These are phyloP conservation scores for Xylaria grammica DNA, from an alignment of 495 filamentous ascomycete species.

Conservation along the genomic window DNA sequence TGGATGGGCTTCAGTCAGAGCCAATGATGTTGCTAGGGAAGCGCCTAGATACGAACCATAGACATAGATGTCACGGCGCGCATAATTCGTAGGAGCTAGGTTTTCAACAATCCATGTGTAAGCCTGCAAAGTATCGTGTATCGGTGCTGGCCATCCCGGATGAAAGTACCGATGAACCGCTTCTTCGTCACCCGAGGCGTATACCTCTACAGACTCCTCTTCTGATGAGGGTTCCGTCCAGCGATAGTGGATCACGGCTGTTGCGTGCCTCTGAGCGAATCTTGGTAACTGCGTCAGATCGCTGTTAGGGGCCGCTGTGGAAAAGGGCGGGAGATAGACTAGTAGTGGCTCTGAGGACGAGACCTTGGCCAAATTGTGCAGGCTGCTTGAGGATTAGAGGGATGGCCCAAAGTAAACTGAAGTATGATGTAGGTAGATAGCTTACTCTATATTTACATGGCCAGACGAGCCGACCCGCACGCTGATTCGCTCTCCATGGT, in stretches of 20 bases:
- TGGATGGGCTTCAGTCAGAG: constrained; percentile 52
- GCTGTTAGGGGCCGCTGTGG: constrained; percentile 22
- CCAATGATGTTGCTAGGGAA: constrained; percentile 51
- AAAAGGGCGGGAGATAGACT: constrained; percentile 45
- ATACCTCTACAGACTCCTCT: background rate
- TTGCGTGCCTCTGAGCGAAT: constrained; percentile 39
- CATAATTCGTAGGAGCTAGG: constrained; percentile 30
- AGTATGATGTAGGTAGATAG: background rate
- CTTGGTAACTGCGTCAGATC: constrained; percentile 32
- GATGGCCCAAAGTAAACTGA: background rate
- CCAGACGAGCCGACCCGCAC: constrained; percentile 36
- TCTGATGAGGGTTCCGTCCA: constrained; percentile 31
- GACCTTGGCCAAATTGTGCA: constrained; percentile 40
- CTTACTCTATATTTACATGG: constrained; percentile 35
- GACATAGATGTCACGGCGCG: constrained; percentile 48
- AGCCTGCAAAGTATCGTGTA: constrained; percentile 54
- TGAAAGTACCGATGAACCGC: constrained; percentile 11
- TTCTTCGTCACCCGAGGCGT: constrained; percentile 16
- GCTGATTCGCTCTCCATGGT: constrained; percentile 29
- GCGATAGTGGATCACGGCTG: constrained; percentile 50
- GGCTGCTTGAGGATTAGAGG: constrained; percentile 25
- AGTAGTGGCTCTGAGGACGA: constrained; percentile 36
- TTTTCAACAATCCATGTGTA: constrained; percentile 51
- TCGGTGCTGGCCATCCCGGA: constrained; percentile 50
- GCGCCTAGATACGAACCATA: constrained; percentile 58